Evolutionary conservation across 2,329 filamentous ascomycete species (phyloP).

Genomic region (Ophiostoma himal-ulmi): DNA sequence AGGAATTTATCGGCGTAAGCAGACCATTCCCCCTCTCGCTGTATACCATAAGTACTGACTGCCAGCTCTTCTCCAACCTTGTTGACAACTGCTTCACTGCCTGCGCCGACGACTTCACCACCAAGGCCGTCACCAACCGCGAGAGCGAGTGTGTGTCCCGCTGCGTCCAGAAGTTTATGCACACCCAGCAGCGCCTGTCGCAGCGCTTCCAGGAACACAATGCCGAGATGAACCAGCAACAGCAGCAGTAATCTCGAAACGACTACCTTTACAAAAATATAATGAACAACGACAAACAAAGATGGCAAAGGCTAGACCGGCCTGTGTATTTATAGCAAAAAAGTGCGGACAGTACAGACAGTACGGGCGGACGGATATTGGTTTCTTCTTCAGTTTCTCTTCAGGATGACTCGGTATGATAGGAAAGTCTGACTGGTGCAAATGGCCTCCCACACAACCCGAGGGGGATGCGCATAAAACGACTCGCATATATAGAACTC

Average conservation of each 20-base stretch:
- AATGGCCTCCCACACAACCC: not conserved
- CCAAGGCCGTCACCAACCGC: constrained; percentile 81
- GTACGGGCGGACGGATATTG: not conserved
- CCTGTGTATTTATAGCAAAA: constrained; percentile 14
- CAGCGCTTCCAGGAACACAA: constrained; percentile 79
- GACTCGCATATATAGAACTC: constrained; percentile 9
- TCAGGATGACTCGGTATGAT: not conserved
- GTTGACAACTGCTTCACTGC: constrained; percentile 91
- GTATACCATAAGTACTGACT: constrained; percentile 1
- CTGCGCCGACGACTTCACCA: constrained; percentile 98
- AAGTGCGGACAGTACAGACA: not conserved
- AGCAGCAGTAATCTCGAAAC: constrained; percentile 33
- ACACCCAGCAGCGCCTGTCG: constrained; percentile 80
- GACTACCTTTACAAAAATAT: constrained; percentile 12
- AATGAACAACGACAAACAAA: constrained; percentile 12
- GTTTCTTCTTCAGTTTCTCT: not conserved
- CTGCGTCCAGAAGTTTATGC: constrained; percentile 95
- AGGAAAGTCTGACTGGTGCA: not conserved
- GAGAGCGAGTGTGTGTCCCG: constrained; percentile 90
- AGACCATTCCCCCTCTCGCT: not conserved
- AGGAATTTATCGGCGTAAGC: constrained; percentile 95
- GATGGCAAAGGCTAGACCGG: not conserved
- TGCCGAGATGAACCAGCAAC: constrained; percentile 51
- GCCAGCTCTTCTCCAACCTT: constrained; percentile 57
- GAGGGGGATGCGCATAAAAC: not conserved